Base-by-base conservation (phyloP, 148 eudicot genomes). In the Fagopyrum tataricum region DNA sequence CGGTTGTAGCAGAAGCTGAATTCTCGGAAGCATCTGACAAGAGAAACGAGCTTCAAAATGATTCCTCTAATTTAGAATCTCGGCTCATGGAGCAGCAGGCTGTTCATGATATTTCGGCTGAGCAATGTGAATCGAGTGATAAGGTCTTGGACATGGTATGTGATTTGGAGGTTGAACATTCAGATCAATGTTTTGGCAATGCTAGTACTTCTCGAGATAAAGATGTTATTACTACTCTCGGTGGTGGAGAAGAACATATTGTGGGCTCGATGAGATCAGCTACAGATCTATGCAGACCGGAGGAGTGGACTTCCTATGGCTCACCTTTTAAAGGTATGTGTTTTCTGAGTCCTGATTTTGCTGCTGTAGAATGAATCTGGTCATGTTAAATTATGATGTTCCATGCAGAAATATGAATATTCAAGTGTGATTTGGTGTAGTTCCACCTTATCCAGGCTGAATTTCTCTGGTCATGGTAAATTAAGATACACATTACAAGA, bases 41-140 rank as follows among this genome's bases (percentile, higher is more conserved):
- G 72, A 42, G 49, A 9, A 18, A 12, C 21, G 72, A 42, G 52
- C 51, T 43, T 70, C 51, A 6, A 23, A 43, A 17, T 12, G 72
- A 44, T 8, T 46, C 48, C 40, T 21, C 23, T 20, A 51, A 67
- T 43, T 11, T 20, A 20, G 71, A 41, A 20, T 20, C 5, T 67
- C 7, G 23, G 20, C 47, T 20, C 40, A n/a, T 67, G 47, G 47
- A 43, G 52, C 7, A 20, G 72, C 48, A 46, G 44, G 31, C 21
- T 70, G 72, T 9, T 70, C 31, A 43, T 18, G 51, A 70, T 43
- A 13, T 42, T 21, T 18, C 24, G 31, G 52, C 10, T 42, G 72
- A 70, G 51, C 72, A 70, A 70, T 70, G 51, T 42, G 72, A 42
- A 43, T 43, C 15, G 69, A 15, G 69, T 64, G 26, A 64, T 15